Conservation (phyloP, 148 eudicot genomes). For the Gaultheria prostrata region DNA sequence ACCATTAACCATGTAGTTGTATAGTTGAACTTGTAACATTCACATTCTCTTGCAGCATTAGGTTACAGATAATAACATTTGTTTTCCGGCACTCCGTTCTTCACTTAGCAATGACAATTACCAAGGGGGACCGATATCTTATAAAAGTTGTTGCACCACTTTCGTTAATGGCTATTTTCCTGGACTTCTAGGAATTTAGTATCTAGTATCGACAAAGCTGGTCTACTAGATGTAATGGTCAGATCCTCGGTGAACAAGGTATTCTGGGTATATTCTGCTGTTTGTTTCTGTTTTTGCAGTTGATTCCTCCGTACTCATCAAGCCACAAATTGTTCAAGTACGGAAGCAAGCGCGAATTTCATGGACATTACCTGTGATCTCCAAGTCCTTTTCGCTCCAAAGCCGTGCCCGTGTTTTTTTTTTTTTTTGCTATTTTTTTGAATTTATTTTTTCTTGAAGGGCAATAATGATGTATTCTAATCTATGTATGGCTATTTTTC, state of each 20-base stretch:
- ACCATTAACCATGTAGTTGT: slow-evolving; percentile 48
- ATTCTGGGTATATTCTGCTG: slow-evolving; percentile 4
- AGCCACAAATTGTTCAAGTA: background rate
- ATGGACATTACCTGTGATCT: background rate
- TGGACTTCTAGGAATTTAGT: background rate
- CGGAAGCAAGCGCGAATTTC: background rate
- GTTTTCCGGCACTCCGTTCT: slow-evolving; percentile 12
- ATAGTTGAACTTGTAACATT: slow-evolving; percentile 37
- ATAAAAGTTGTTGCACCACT: background rate
- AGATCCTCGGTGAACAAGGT: background rate
- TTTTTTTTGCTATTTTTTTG: background rate
- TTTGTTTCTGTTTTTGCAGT: slow-evolving; percentile 16
- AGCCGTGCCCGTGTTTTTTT: background rate
- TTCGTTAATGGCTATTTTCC: background rate
- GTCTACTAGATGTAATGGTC: background rate
- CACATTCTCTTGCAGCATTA: slow-evolving; percentile 27
- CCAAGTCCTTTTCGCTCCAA: background rate
- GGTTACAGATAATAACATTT: slow-evolving; percentile 23
- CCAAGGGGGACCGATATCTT: background rate
- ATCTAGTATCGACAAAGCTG: background rate
- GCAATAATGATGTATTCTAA: background rate
- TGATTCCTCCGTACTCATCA: background rate
- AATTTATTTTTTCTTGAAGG: slow-evolving; percentile 1
- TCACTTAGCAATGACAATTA: background rate
- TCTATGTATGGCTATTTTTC: background rate